phyloP scores from a whole-genome alignment of 116 monocot species.

The Cymodocea nodosa region DNA sequence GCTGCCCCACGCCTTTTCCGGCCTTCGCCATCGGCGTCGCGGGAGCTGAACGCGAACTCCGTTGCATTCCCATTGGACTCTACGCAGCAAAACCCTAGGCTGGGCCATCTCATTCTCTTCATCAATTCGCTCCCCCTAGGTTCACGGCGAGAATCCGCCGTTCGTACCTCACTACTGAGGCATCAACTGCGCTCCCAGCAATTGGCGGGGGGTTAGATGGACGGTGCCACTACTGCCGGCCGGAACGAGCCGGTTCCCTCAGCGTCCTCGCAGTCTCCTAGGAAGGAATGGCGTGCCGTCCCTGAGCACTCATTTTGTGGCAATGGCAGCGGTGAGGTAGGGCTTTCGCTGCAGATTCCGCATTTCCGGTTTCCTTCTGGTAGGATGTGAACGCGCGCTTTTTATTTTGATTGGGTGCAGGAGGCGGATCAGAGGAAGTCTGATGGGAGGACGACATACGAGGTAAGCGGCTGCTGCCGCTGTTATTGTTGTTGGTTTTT shows the following conservation, averaged over 20 bases:
- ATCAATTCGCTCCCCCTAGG: too few relatives aligned
- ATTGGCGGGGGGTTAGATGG: too few relatives aligned
- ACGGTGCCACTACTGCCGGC: neutral
- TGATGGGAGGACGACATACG: slow-evolving; percentile 76
- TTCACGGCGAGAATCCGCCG: too few relatives aligned
- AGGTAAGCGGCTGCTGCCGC: slow-evolving; percentile 7
- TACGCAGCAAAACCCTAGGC: too few relatives aligned
- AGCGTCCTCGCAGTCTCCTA: slow-evolving; percentile 30
- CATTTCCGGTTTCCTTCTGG: neutral
- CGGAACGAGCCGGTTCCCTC: slow-evolving; percentile 25
- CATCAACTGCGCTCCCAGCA: too few relatives aligned
- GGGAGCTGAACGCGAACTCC: too few relatives aligned
- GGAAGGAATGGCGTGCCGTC: slow-evolving; percentile 75
- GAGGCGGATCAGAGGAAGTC: slow-evolving; percentile 39
- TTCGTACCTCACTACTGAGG: too few relatives aligned
- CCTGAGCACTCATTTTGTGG: slow-evolving; percentile 38
- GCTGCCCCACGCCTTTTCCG: too few relatives aligned
- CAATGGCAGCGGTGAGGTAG: slow-evolving; percentile 21
- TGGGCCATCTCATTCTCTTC: too few relatives aligned
- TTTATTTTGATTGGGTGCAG: slow-evolving; percentile 14
- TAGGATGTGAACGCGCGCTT: neutral
- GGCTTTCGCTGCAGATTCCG: too few relatives aligned
- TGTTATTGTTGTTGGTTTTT: slow-evolving; percentile 7
- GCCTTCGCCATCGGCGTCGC: too few relatives aligned
- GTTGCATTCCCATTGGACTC: too few relatives aligned